Conservation (phyloP, 306 rosid genomes). For the Hippophae gyantsensis region DNA sequence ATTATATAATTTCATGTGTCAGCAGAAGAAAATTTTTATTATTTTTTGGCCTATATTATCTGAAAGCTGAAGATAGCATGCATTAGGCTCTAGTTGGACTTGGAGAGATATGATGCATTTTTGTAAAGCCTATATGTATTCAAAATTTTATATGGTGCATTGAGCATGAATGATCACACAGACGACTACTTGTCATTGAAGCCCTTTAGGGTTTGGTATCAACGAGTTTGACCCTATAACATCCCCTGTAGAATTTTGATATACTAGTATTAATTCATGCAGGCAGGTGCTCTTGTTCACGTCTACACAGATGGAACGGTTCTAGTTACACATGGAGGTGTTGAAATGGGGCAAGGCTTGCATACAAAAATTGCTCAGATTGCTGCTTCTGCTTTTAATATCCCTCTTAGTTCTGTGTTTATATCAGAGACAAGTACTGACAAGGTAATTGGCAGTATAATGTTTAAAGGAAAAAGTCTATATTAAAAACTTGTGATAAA, state of each 20-base stretch:
- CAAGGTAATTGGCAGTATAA: conserved; percentile 46
- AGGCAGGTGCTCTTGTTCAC: conserved; percentile 98
- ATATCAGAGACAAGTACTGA: conserved; percentile 94
- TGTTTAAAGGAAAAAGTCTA: neutral
- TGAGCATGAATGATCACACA: too few species aligned
- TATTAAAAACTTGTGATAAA: too few species aligned
- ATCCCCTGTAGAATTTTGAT: neutral
- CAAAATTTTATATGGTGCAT: too few species aligned
- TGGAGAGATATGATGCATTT: too few species aligned
- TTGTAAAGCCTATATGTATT: too few species aligned
- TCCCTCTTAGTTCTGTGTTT: conserved; percentile 81
- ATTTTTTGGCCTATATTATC: too few species aligned
- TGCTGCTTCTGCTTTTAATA: conserved; percentile 89
- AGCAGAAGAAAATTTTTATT: too few species aligned
- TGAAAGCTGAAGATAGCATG: too few species aligned
- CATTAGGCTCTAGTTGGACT: too few species aligned
- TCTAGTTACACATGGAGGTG: conserved; percentile 93
- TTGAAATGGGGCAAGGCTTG: conserved; percentile 98
- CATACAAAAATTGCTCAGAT: conserved; percentile 93
- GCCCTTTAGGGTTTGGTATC: neutral
- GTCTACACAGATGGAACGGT: conserved; percentile 97
- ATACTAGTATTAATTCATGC: conserved; percentile 13
- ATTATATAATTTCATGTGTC: too few species aligned
- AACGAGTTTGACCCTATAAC: neutral
- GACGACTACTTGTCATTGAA: too few species aligned